Evolutionary conservation across 2,329 filamentous ascomycete genomes (phyloP).

Genomic region (Nothophoma quercina): DNA sequence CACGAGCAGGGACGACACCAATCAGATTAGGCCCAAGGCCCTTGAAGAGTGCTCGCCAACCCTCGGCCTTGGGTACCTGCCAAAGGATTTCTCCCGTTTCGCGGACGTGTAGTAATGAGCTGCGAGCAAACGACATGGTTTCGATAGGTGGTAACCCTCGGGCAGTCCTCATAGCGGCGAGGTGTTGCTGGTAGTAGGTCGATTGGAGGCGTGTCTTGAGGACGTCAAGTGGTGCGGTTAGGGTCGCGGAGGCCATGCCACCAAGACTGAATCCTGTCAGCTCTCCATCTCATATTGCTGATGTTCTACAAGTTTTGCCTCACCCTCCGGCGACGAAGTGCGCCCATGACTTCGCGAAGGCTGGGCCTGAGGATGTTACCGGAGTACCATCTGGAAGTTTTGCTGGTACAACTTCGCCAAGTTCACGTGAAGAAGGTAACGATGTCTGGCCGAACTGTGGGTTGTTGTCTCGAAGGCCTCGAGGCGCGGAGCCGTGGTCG

Average conservation of each 20-base stretch:
- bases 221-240: constrained; percentile 94
- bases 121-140: constrained; percentile 69
- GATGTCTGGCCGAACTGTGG: constrained; percentile 38
- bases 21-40: constrained; percentile 89
- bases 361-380: constrained; percentile 49
- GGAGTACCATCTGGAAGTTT: constrained; percentile 50
- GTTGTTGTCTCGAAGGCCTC: constrained; percentile 37
- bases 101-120: constrained; percentile 75
- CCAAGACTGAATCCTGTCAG: constrained; percentile 68
- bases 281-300: constrained; percentile 30
- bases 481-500: constrained; percentile 42
- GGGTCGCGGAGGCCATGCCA: constrained; percentile 87
- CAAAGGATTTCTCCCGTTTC: constrained; percentile 88
- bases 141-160: constrained; percentile 61
- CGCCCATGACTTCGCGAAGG: constrained; percentile 79
- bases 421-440: constrained; percentile 65
- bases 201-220: constrained; percentile 93
- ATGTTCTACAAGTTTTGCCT: constrained; percentile 18
- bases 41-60: constrained; percentile 88
- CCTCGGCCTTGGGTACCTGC: constrained; percentile 81
- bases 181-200: constrained; percentile 89
- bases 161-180: constrained; percentile 71
- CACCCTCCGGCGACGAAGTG: constrained; percentile 93
- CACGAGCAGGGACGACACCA: constrained; percentile 86
- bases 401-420: constrained; percentile 63